Evolutionary conservation across 2,329 filamentous ascomycete genomes (phyloP).

Genomic region (Truncatella angustata): DNA sequence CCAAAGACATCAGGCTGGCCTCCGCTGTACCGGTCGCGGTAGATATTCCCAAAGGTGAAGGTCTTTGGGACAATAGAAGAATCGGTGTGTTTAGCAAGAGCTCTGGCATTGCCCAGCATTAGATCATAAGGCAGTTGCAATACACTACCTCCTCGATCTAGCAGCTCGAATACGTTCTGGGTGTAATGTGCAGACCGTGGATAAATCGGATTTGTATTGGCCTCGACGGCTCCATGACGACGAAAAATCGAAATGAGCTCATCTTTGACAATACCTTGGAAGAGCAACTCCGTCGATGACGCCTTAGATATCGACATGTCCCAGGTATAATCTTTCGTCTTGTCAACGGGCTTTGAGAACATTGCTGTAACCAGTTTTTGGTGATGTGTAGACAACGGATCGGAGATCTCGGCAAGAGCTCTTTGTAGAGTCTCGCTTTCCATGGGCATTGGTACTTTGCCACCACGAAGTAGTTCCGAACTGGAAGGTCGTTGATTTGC

Average conservation of each 20-base stretch:
- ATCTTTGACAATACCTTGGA: conserved; percentile 72
- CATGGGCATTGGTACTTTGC: conserved; percentile 85
- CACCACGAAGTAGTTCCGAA: conserved; percentile 77
- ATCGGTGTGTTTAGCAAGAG: conserved; percentile 69
- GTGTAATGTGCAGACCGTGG: conserved; percentile 79
- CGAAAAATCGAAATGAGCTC: conserved; percentile 77
- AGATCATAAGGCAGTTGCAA: conserved; percentile 93
- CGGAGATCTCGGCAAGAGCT: conserved; percentile 75
- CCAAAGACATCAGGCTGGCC: conserved; percentile 80
- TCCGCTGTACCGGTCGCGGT: conserved; percentile 73
- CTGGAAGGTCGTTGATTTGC: conserved; percentile 82
- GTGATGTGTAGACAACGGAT: conserved; percentile 84
- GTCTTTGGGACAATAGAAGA: conserved; percentile 68
- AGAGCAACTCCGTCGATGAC: conserved; percentile 60
- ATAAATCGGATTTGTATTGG: conserved; percentile 71
- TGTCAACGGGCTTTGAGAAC: conserved; percentile 73
- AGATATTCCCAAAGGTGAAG: conserved; percentile 86
- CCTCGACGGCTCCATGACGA: conserved; percentile 84
- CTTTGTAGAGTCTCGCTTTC: conserved; percentile 88
- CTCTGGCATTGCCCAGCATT: conserved; percentile 82
- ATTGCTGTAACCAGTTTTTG: conserved; percentile 84
- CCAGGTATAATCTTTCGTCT: conserved; percentile 79
- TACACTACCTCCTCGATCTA: conserved; percentile 82
- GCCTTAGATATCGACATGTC: conserved; percentile 62
- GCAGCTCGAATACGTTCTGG: conserved; percentile 72